phyloP scores from a whole-genome alignment of 2,329 filamentous ascomycete genomes.

The Myriosclerotinia duriaeana region DNA sequence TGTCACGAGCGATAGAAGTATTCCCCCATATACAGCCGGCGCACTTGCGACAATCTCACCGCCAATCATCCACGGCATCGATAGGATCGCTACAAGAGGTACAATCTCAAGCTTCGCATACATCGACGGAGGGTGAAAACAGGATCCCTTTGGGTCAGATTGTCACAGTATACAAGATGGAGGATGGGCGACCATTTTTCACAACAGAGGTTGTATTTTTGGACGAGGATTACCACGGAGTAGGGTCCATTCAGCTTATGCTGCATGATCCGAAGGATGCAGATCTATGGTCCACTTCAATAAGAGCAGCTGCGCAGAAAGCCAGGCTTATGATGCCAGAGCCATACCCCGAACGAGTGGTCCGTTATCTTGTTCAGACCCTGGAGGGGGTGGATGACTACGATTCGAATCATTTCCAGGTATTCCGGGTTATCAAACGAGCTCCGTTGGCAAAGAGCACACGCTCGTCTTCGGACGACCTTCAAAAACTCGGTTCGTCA shows the following conservation, averaged over 20 bases:
- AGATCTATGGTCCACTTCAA: constrained; percentile 62
- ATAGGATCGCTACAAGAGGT: constrained; percentile 61
- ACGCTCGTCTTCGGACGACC: constrained; percentile 63
- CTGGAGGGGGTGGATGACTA: constrained; percentile 68
- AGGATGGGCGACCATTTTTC: constrained; percentile 65
- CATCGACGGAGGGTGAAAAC: constrained; percentile 54
- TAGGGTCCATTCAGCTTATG: constrained; percentile 63
- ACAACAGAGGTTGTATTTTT: constrained; percentile 67
- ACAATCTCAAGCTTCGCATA: constrained; percentile 50
- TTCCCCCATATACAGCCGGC: constrained; percentile 55
- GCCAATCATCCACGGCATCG: constrained; percentile 59
- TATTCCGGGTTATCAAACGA: constrained; percentile 68
- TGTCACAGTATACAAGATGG: constrained; percentile 64
- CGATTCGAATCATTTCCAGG: constrained; percentile 63
- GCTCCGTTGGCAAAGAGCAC: constrained; percentile 53
- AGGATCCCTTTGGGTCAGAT: constrained; percentile 63
- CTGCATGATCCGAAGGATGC: constrained; percentile 64
- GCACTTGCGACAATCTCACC: constrained; percentile 45
- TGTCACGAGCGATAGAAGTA: constrained; percentile 62
- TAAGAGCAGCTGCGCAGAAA: constrained; percentile 59
- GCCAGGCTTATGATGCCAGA: constrained; percentile 52
- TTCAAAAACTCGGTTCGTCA: constrained; percentile 62
- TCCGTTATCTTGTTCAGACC: constrained; percentile 61
- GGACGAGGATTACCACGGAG: constrained; percentile 62
- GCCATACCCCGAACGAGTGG: constrained; percentile 56